phyloP scores from a whole-genome alignment of 495 filamentous ascomycete genomes.

The Oleoguttula mirabilis region DNA sequence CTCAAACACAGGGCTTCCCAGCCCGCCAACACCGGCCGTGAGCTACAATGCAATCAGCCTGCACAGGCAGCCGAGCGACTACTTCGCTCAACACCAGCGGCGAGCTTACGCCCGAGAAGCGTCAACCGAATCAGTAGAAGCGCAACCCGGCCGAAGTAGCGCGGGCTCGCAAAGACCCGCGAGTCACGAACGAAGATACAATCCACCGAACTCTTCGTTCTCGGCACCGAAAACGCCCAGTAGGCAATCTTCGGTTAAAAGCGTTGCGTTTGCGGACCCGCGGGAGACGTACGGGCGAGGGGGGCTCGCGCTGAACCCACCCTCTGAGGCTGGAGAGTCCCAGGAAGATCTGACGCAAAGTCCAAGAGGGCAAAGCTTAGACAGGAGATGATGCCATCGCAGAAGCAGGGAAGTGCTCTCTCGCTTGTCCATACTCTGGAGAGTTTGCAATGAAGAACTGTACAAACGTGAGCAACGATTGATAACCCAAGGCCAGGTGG shows the following conservation, averaged over 20 bases:
- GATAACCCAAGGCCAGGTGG: too few species aligned
- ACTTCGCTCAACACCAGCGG: conserved; percentile 3
- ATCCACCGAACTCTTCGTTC: conserved; percentile 10
- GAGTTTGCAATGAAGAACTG: too few species aligned
- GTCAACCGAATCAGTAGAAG: conserved; percentile 1
- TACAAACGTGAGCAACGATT: too few species aligned
- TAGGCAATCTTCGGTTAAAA: conserved; percentile 9
- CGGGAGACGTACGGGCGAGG: conserved; percentile 12
- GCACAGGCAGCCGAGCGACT: conserved; percentile 8
- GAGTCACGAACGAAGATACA: conserved; percentile 1
- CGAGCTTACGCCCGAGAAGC: conserved; percentile 4
- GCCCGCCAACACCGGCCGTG: conserved; percentile 14
- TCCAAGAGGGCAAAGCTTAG: too few species aligned
- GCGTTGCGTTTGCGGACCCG: conserved; percentile 4
- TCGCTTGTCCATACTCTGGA: too few species aligned
- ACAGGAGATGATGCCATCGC: too few species aligned
- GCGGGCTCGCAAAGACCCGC: not conserved
- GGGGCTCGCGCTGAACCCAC: conserved; percentile 16
- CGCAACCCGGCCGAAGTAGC: not conserved
- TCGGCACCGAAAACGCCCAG: conserved; percentile 14
- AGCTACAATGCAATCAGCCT: conserved; percentile 11
- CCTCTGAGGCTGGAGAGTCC: conserved; percentile 11
- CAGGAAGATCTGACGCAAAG: conserved; percentile 14
- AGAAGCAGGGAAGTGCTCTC: too few species aligned
- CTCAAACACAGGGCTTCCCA: not conserved